Percentiles rank a stretch among this genome's conserved stretches.
Evolutionary conservation across 2,329 filamentous ascomycete genomes (phyloP).

Genomic region (Macrophomina tecta): DNA sequence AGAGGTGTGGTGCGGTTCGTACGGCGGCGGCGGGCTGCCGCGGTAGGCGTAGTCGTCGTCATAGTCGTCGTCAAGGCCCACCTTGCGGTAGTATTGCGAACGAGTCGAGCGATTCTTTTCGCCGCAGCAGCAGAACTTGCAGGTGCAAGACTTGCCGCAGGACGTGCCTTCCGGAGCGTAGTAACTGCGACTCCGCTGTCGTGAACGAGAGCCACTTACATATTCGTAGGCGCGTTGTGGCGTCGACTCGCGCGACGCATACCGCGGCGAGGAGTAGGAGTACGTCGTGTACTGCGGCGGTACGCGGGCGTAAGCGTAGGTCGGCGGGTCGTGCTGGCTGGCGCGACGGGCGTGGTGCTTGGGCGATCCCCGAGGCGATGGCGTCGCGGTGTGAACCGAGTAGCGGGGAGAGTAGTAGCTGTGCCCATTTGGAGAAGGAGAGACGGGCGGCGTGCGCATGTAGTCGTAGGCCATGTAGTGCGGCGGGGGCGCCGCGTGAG

Average conservation of each 20-base stretch:
- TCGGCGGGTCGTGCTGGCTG: constrained; percentile 55
- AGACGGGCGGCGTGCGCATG: constrained; percentile 48
- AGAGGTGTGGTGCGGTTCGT: constrained; percentile 57
- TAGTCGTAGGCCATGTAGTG: constrained; percentile 47
- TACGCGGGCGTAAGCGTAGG: constrained; percentile 51
- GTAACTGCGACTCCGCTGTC: constrained; percentile 47
- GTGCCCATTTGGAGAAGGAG: constrained; percentile 52
- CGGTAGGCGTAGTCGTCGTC: constrained; percentile 48
- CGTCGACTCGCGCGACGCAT: constrained; percentile 45
- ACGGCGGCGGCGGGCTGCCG: constrained; percentile 56
- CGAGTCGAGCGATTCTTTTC: constrained; percentile 59
- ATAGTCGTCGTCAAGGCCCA: constrained; percentile 62
- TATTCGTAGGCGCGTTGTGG: constrained; percentile 64
- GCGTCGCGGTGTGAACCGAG: constrained; percentile 55
- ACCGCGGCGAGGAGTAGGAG: constrained; percentile 51
- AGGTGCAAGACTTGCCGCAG: constrained; percentile 41
- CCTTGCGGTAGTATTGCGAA: constrained; percentile 62
- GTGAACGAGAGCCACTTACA: constrained; percentile 67
- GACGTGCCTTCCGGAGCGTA: constrained; percentile 46
- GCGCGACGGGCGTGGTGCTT: constrained; percentile 59
- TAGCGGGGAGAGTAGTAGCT: constrained; percentile 62
- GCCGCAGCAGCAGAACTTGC: constrained; percentile 44
- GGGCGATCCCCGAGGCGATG: constrained; percentile 52
- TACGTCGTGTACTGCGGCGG: constrained; percentile 39
- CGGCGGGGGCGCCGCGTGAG: constrained; percentile 44